phyloP scores from a whole-genome alignment of 257 asterid species.

The Nicotiana tomentosiformis region DNA sequence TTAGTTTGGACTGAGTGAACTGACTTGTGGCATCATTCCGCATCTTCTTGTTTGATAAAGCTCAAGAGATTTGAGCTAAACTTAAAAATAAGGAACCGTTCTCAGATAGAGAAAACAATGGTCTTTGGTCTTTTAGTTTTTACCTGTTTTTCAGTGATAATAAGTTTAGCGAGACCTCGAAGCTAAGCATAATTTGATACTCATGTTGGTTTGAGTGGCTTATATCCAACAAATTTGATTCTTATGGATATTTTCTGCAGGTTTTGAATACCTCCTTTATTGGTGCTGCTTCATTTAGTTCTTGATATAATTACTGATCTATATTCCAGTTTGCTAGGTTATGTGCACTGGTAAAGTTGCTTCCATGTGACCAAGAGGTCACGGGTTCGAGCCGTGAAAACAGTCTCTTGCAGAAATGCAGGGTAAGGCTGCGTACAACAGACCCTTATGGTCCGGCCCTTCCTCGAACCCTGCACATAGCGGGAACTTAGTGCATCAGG shows the following conservation, averaged over 20 bases:
- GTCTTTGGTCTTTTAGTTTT: background rate
- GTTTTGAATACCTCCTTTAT: background rate
- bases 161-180: background rate
- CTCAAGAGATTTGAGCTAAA: background rate
- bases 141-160: background rate
- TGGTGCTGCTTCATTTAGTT: background rate
- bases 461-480: no score
- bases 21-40: background rate
- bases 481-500: no score
- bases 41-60: background rate
- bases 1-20: background rate
- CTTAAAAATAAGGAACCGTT: background rate
- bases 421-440: no score
- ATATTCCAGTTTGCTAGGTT: background rate
- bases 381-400: no score
- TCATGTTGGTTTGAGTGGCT: background rate
- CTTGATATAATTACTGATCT: background rate
- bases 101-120: background rate
- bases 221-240: background rate
- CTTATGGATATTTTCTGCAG: background rate
- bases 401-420: no score
- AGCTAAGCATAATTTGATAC: background rate
- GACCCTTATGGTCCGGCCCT: no score
- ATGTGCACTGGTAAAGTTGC: no score
- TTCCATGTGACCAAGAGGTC: no score